These are phyloP conservation scores for Neospora caninum DNA, from an alignment of 169 alveolate species.

Conservation along the genomic window DNA sequence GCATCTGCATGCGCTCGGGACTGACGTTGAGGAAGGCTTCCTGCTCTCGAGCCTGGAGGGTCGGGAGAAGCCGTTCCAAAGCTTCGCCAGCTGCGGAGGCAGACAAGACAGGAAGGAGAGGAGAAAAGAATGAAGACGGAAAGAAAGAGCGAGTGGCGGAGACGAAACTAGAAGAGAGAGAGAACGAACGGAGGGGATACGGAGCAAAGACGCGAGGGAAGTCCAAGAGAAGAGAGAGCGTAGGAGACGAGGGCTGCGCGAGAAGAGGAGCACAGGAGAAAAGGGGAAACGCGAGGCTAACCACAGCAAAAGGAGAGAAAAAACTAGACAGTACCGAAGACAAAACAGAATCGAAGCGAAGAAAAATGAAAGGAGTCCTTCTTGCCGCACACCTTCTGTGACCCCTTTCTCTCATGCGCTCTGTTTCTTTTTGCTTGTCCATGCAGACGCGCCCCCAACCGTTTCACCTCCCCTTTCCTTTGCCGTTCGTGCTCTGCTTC, in stretches of 20 bases:
- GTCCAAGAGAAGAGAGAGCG: background rate
- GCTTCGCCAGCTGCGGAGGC: background rate
- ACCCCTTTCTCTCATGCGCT: background rate
- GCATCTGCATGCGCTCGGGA: background rate
- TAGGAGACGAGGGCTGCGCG: background rate
- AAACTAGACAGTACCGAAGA: too few species aligned
- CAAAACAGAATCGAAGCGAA: too few species aligned
- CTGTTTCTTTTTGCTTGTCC: background rate
- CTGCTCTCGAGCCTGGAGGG: background rate
- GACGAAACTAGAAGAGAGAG: background rate
- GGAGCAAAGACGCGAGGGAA: background rate
- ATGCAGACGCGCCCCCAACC: too few species aligned
- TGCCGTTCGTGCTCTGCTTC: too few species aligned
- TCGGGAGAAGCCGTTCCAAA: background rate
- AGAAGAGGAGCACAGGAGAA: background rate
- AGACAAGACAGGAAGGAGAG: background rate
- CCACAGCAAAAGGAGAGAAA: too few species aligned
- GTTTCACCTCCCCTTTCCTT: too few species aligned
- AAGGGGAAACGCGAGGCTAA: too few species aligned
- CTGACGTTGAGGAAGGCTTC: background rate
- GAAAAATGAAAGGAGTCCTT: too few species aligned
- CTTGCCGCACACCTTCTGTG: background rate
- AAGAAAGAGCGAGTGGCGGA: background rate
- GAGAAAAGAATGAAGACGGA: background rate
- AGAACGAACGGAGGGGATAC: background rate